Conservation (phyloP, 495 filamentous ascomycete genomes). For the Penicillium angulare region DNA sequence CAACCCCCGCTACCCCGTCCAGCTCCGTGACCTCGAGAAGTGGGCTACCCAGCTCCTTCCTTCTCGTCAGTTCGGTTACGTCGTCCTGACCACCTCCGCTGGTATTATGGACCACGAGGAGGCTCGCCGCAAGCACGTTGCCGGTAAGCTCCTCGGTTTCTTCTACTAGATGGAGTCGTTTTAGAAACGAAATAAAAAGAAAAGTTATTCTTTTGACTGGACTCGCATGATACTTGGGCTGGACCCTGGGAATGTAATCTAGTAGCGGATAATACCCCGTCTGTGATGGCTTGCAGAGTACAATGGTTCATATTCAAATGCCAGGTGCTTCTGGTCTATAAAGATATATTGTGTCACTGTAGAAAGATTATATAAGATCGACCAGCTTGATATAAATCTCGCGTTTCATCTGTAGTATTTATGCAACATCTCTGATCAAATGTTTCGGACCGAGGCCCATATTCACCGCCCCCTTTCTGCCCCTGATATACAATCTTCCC, state of each 20-base stretch:
- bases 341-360: neutral
- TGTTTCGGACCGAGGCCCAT: conserved; percentile 15
- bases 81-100: conserved; percentile 96
- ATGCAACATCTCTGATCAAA: no score
- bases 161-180: conserved; percentile 70
- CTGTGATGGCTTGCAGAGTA: conserved; percentile 30
- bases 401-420: no score
- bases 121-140: conserved; percentile 94
- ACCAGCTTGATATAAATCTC: no score
- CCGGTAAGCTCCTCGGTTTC: conserved; percentile 95
- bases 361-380: neutral
- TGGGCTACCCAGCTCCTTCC: conserved; percentile 98
- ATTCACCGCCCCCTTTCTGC: conserved; percentile 17
- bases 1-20: conserved; percentile 97
- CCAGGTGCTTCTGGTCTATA: conserved; percentile 22
- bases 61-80: conserved; percentile 98
- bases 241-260: conserved; percentile 35
- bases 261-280: conserved; percentile 28
- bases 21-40: conserved; percentile 95
- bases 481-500: conserved; percentile 16
- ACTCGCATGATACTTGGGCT: conserved; percentile 24
- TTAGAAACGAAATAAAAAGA: conserved; percentile 22
- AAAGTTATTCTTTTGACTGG: conserved; percentile 36
- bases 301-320: conserved; percentile 25
- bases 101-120: conserved; percentile 99